Percentiles rank a stretch among this genome's conserved stretches.
phyloP scores from a whole-genome alignment of 371 early-diverging fungal genomes.

The Batkoa obscura region DNA sequence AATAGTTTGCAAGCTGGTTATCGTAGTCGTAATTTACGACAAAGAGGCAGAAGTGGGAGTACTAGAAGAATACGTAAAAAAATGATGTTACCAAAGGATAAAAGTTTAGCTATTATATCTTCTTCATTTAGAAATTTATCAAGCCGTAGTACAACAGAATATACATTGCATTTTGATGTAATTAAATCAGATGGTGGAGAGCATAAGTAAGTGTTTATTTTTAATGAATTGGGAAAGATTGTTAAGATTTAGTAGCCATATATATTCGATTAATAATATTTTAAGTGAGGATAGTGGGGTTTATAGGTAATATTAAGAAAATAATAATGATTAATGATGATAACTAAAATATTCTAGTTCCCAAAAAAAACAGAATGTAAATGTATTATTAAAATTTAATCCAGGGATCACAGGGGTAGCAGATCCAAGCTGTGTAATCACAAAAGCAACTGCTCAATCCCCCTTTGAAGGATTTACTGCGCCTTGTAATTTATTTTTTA shows the following conservation, averaged over 20 bases:
- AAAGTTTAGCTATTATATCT: not conserved
- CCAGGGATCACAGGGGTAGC: not conserved
- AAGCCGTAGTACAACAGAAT: not conserved
- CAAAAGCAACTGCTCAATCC: not conserved
- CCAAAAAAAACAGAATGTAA: not conserved
- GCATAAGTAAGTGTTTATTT: not conserved
- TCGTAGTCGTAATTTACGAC: not conserved
- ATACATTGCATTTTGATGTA: conserved; percentile 2
- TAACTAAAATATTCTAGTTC: not conserved
- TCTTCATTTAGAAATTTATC: not conserved
- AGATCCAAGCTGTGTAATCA: not conserved
- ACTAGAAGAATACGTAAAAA: not conserved
- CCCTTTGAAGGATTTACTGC: conserved; percentile 1
- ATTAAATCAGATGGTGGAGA: conserved; percentile 3
- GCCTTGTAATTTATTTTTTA: not conserved
- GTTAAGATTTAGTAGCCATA: not conserved
- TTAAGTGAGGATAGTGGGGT: not conserved
- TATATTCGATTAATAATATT: not conserved
- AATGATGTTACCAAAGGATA: not conserved
- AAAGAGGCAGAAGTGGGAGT: not conserved
- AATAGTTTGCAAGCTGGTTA: not conserved
- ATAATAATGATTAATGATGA: not conserved
- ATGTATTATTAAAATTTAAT: conserved; percentile 4
- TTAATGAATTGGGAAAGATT: not conserved
- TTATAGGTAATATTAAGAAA: not conserved